Conservation (phyloP, 768 basidiomycete species). For the Lyophyllum atratum region DNA sequence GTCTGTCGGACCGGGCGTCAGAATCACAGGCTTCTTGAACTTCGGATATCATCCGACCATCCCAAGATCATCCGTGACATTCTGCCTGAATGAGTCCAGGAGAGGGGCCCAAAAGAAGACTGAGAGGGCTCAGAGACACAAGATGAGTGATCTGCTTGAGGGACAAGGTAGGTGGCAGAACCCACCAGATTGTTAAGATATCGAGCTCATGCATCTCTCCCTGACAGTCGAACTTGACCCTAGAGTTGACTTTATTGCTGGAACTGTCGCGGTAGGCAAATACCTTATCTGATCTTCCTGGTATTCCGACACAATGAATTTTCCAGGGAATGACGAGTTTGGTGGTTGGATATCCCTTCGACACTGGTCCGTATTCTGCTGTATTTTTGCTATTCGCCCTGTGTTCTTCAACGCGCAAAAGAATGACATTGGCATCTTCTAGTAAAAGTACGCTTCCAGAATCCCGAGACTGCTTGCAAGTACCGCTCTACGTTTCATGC, state of each 20-base stretch:
- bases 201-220: not conserved
- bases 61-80: no score
- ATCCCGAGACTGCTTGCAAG: conserved; percentile 51
- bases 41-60: no score
- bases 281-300: not conserved
- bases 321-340: conserved; percentile 63
- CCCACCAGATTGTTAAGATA: not conserved
- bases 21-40: no score
- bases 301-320: not conserved
- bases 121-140: not conserved
- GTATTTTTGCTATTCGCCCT: not conserved
- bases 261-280: conserved; percentile 55
- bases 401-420: not conserved
- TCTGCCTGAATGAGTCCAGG: no score
- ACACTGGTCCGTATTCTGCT: conserved; percentile 49
- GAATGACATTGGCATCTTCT: not conserved
- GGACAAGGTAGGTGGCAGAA: not conserved
- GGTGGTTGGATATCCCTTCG: conserved; percentile 76
- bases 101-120: no score
- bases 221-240: conserved; percentile 48
- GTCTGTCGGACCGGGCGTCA: no score
- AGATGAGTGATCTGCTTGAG: conserved; percentile 3
- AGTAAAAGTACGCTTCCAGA: conserved; percentile 87
- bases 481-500: conserved; percentile 71
- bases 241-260: conserved; percentile 76